Percentiles rank a stretch among this genome's conserved stretches.
Evolutionary conservation across 1,284 basidiomycete species (phyloP).

Genomic region (Boletellus dicymbophilus): DNA sequence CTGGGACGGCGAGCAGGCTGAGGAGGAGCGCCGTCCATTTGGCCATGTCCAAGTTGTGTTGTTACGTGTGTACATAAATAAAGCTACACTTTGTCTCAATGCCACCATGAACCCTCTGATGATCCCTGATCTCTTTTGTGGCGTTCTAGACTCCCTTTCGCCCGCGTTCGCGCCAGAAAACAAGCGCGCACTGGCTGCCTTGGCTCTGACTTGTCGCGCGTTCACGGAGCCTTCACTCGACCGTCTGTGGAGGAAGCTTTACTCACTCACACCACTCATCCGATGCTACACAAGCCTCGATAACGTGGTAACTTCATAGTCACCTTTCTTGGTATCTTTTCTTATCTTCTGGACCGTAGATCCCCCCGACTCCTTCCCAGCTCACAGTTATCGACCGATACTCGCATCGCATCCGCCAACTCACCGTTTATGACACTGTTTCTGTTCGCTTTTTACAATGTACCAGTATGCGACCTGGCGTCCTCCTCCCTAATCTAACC

Average conservation of each 20-base stretch:
- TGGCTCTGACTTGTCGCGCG: conserved; percentile 10
- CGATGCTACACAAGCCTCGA: conserved; percentile 9
- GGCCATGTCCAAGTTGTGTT: too few species aligned
- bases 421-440: conserved; percentile 2
- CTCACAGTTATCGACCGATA: conserved; percentile 10
- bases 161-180: background rate
- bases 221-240: conserved; percentile 14
- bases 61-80: too few species aligned
- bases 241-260: conserved; percentile 11
- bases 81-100: too few species aligned
- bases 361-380: conserved; percentile 13
- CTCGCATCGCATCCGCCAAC: conserved; percentile 12
- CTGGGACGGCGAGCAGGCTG: conserved; percentile 11
- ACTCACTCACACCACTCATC: conserved; percentile 17
- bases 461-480: conserved; percentile 5
- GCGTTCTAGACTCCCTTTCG: conserved; percentile 10
- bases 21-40: conserved; percentile 6
- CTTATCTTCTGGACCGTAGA: conserved; percentile 10
- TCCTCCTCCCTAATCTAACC: conserved; percentile 14
- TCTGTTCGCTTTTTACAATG: conserved; percentile 12
- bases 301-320: background rate
- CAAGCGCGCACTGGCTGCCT: background rate
- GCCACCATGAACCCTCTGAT: conserved; percentile 7
- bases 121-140: conserved; percentile 10
- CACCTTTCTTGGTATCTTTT: background rate